Evolutionary conservation across 805 yeast genomes (phyloP).

Genomic region (Saturnispora sekii): DNA sequence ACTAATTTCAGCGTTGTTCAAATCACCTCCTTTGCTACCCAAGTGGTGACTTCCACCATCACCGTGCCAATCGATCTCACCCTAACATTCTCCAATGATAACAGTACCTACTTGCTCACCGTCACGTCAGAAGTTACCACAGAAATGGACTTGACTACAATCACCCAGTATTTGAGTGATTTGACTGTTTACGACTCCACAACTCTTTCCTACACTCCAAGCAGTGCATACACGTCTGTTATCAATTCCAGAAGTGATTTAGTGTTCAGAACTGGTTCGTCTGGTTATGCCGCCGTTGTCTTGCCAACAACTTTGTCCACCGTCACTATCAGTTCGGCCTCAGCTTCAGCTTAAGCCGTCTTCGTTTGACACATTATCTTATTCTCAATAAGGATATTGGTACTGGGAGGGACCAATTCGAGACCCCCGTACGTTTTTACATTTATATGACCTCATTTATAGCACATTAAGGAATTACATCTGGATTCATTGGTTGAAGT

Average conservation of each 20-base stretch:
- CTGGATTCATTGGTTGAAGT: background rate
- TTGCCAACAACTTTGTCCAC: conserved; percentile 9
- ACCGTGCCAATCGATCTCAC: conserved; percentile 27
- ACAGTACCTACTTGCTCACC: conserved; percentile 21
- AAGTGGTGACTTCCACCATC: conserved; percentile 16
- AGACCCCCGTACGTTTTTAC: too few relatives aligned
- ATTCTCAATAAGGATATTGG: background rate
- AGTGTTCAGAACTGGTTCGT: conserved; percentile 2
- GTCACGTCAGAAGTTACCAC: conserved; percentile 24
- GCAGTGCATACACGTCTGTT: conserved; percentile 10
- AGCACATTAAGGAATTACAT: too few relatives aligned
- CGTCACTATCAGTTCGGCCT: background rate
- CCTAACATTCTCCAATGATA: conserved; percentile 25
- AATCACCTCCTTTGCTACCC: background rate
- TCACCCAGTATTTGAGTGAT: conserved; percentile 1
- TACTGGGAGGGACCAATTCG: too few relatives aligned
- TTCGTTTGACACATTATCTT: background rate
- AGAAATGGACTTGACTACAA: conserved; percentile 6
- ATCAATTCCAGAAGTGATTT: conserved; percentile 4
- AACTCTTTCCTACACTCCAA: conserved; percentile 10
- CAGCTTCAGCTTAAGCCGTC: background rate
- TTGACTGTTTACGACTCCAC: conserved; percentile 9
- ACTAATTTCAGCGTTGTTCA: conserved; percentile 6
- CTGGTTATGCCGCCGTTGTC: conserved; percentile 7
- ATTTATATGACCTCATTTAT: too few relatives aligned